Evolutionary conservation across 164 flowering plant genomes (phyloP).

Genomic region (Vitis rupestris): DNA sequence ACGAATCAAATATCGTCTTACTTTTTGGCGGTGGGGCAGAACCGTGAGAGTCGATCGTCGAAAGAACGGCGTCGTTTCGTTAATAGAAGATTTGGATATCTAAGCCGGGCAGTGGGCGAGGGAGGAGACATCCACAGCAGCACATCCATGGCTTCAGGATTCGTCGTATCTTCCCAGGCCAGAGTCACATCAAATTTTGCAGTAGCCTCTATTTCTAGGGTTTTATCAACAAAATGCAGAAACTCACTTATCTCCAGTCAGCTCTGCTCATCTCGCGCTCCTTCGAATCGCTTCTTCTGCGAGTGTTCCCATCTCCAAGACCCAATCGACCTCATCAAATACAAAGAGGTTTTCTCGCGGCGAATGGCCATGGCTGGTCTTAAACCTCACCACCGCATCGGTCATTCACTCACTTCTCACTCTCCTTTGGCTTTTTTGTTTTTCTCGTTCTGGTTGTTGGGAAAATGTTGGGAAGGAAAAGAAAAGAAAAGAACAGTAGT

Average conservation of each 20-base stretch:
- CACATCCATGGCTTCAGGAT: conserved; percentile 15
- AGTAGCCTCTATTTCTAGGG: not conserved
- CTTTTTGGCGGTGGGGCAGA: too few species aligned
- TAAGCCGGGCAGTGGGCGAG: too few species aligned
- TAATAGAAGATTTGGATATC: too few species aligned
- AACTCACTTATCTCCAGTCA: not conserved
- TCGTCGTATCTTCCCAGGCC: conserved; percentile 3
- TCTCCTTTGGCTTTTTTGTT: not conserved
- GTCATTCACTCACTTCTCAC: conserved; percentile 23
- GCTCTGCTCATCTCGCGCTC: not conserved
- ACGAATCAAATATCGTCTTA: too few species aligned
- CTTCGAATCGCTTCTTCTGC: conserved; percentile 32
- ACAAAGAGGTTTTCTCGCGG: conserved; percentile 47
- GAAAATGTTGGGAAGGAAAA: not conserved
- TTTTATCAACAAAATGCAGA: conserved; percentile 1
- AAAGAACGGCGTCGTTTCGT: too few species aligned
- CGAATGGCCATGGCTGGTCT: conserved; percentile 83
- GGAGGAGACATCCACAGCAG: not conserved
- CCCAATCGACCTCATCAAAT: conserved; percentile 29
- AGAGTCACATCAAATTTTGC: conserved; percentile 7
- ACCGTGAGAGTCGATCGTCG: too few species aligned
- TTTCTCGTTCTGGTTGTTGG: not conserved
- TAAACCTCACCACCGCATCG: conserved; percentile 80
- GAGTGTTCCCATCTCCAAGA: conserved; percentile 16
- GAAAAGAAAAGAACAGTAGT: too few species aligned